phyloP scores from a whole-genome alignment of 1,139 yeast genomes.

The Pichia inconspicua region DNA sequence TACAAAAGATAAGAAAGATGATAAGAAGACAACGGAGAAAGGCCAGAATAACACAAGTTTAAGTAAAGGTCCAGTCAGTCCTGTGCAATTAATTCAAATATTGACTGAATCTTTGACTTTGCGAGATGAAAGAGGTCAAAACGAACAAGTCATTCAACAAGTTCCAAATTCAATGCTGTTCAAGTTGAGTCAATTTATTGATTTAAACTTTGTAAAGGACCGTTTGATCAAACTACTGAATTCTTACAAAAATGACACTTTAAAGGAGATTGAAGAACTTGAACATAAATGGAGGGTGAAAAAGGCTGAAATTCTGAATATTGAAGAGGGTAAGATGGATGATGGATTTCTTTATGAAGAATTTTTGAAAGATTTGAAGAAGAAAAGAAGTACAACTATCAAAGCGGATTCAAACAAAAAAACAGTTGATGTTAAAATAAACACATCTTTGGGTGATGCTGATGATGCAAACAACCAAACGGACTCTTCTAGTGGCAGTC shows the following conservation, averaged over 20 bases:
- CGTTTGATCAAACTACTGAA: constrained; percentile 27
- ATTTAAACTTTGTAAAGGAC: constrained; percentile 26
- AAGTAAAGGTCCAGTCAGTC: constrained; percentile 14
- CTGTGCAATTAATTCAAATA: constrained; percentile 28
- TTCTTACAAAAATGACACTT: constrained; percentile 26
- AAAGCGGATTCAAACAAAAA: neutral
- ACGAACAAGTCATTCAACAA: constrained; percentile 25
- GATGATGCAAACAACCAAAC: neutral
- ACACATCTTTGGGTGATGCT: too few relatives aligned
- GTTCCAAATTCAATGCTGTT: constrained; percentile 28
- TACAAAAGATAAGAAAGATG: neutral
- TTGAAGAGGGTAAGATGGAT: constrained; percentile 27
- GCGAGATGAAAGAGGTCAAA: constrained; percentile 21
- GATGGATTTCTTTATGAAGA: constrained; percentile 25
- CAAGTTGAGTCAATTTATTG: constrained; percentile 24
- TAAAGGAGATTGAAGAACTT: constrained; percentile 25
- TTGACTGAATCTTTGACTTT: constrained; percentile 27
- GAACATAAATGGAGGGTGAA: constrained; percentile 23
- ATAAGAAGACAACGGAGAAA: neutral
- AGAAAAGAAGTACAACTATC: constrained; percentile 5
- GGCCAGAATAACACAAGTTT: neutral
- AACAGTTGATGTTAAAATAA: neutral
- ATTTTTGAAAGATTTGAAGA: constrained; percentile 14
- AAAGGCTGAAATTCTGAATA: constrained; percentile 23
- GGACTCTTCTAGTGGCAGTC: neutral